A percentile compares a stretch with the other conserved stretches of the same genome.
Conservation (phyloP, 1,139 yeast genomes). For the Pichia sp. region DNA sequence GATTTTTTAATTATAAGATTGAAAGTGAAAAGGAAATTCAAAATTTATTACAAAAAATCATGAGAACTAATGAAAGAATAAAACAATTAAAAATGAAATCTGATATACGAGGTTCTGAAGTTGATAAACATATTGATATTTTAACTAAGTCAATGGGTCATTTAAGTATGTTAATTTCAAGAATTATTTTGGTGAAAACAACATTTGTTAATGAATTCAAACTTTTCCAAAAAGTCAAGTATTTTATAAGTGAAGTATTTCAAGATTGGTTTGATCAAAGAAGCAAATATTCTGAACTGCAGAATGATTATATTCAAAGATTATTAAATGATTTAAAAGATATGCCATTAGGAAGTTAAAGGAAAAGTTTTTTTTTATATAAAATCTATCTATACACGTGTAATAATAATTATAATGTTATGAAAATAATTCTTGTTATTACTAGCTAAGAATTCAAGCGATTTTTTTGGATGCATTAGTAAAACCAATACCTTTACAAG, state of each 20-base stretch:
- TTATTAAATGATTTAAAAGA: conserved; percentile 48
- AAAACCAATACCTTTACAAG: conserved; percentile 85
- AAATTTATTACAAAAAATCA: conserved; percentile 22
- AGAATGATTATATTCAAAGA: conserved; percentile 55
- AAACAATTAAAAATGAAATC: conserved; percentile 55
- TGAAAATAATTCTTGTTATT: no score
- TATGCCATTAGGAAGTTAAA: conserved; percentile 38
- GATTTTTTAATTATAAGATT: conserved; percentile 37
- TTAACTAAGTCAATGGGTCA: conserved; percentile 24
- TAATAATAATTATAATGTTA: not conserved
- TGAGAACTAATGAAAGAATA: conserved; percentile 36
- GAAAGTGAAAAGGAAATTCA: conserved; percentile 28
- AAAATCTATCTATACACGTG: not conserved
- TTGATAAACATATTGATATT: conserved; percentile 48
- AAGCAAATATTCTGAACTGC: conserved; percentile 51
- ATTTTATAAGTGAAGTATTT: conserved; percentile 64
- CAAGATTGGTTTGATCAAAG: conserved; percentile 68
- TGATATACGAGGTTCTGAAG: conserved; percentile 65
- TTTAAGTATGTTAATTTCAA: conserved; percentile 23
- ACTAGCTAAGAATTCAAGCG: no score
- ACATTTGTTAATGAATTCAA: conserved; percentile 69
- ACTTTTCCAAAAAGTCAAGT: conserved; percentile 80
- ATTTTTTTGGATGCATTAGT: conserved; percentile 88
- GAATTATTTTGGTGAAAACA: conserved; percentile 51
- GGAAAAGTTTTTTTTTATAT: no score